Conservation (phyloP, 495 filamentous ascomycete species). For the Penicillium soppii region DNA sequence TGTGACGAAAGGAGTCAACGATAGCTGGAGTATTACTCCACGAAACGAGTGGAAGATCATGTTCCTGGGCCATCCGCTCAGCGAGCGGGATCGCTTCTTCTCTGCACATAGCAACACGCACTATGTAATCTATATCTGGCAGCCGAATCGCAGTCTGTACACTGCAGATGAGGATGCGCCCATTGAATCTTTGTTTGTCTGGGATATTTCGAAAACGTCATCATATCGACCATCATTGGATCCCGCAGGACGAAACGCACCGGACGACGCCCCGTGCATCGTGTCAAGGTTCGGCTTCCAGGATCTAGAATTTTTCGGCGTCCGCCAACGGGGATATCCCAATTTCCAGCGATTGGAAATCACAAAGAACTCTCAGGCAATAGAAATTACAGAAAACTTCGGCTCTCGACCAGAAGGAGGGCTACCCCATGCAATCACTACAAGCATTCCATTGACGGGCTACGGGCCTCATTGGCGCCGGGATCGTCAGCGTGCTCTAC, state of each 20-base stretch:
- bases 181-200: slow-evolving; percentile 62
- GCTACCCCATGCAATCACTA: slow-evolving; percentile 39
- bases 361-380: slow-evolving; percentile 40
- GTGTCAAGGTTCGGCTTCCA: slow-evolving; percentile 54
- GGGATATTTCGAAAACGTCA: slow-evolving; percentile 62
- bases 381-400: slow-evolving; percentile 51
- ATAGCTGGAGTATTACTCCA: slow-evolving; percentile 47
- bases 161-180: slow-evolving; percentile 56
- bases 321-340: slow-evolving; percentile 58
- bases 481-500: slow-evolving; percentile 42
- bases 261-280: slow-evolving; percentile 46
- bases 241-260: slow-evolving; percentile 42
- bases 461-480: slow-evolving; percentile 54
- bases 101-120: slow-evolving; percentile 61
- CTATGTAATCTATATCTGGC: slow-evolving; percentile 68
- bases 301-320: slow-evolving; percentile 55
- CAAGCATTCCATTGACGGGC: slow-evolving; percentile 54
- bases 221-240: slow-evolving; percentile 56
- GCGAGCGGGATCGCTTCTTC: slow-evolving; percentile 61
- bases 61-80: slow-evolving; percentile 60
- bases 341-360: slow-evolving; percentile 53
- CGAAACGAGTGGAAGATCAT: slow-evolving; percentile 73
- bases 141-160: slow-evolving; percentile 59
- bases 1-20: slow-evolving; percentile 25
- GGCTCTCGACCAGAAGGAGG: slow-evolving; percentile 44